Evolutionary conservation across 2,329 filamentous ascomycete species (phyloP).

Genomic region (Monilinia aucupariae): DNA sequence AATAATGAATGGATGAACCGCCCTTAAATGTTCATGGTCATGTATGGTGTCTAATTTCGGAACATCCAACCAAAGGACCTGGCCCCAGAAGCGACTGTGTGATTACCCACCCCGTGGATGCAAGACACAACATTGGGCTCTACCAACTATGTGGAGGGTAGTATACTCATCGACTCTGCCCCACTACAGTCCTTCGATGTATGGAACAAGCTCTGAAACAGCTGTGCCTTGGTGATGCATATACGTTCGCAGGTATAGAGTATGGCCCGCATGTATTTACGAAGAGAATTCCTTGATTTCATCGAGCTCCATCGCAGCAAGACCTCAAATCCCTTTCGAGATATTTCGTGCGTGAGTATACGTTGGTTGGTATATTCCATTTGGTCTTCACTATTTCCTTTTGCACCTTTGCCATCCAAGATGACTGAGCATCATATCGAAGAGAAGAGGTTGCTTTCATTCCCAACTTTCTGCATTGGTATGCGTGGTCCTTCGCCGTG

Average conservation of each 20-base stretch:
- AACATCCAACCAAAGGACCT: not conserved
- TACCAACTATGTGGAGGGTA: not conserved
- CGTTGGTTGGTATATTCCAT: not conserved
- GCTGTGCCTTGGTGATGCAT: not conserved
- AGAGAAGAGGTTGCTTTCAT: not conserved
- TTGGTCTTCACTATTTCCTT: not conserved
- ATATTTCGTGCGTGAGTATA: not conserved
- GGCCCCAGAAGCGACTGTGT: not conserved
- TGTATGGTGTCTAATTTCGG: not conserved
- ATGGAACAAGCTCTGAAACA: not conserved
- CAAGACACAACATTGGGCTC: not conserved
- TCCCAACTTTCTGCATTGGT: not conserved
- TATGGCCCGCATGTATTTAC: not conserved
- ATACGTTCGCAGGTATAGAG: not conserved
- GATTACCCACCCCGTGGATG: not conserved
- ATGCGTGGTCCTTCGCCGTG: not conserved
- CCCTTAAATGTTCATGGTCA: not conserved
- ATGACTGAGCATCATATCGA: not conserved
- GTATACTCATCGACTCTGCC: not conserved
- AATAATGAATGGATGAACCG: conserved; percentile 22
- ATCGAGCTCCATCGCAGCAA: not conserved
- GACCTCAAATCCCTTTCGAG: not conserved
- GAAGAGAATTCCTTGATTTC: not conserved
- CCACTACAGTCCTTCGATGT: not conserved
- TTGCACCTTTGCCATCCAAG: too few species aligned